A percentile compares a stretch with the other conserved stretches of the same genome.
Evolutionary conservation across 163 green algal genomes (phyloP).

Genomic region (Scenedesmus sp.): DNA sequence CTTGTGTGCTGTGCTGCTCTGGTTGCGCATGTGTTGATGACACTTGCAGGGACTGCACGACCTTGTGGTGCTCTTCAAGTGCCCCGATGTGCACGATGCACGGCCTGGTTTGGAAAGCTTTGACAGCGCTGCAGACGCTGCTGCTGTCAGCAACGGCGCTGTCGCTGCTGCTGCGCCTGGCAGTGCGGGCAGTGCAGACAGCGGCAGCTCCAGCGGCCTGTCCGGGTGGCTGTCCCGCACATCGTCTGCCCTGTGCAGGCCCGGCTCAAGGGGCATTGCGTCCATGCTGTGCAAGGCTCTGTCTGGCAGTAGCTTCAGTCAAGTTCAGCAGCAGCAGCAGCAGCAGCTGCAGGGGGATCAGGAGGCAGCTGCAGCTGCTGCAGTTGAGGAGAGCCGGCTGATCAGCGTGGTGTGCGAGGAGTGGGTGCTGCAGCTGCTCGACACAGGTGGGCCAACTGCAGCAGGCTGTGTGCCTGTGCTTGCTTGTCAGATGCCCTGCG

Average conservation of each 20-base stretch:
- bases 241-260: neutral
- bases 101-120: neutral
- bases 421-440: slow-evolving; percentile 41
- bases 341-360: slow-evolving; percentile 4
- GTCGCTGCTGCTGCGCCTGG: neutral
- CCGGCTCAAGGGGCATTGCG: neutral
- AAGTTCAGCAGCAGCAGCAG: neutral
- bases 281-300: slow-evolving; percentile 6
- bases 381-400: neutral
- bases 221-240: neutral
- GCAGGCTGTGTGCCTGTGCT: neutral
- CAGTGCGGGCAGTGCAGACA: neutral
- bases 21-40: neutral
- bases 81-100: slow-evolving; percentile 42
- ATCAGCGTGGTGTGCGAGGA: slow-evolving; percentile 27
- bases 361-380: neutral
- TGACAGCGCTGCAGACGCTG: neutral
- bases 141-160: too few relatives aligned
- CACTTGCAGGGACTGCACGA: neutral
- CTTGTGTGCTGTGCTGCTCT: too few relatives aligned
- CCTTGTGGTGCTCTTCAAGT: slow-evolving; percentile 49
- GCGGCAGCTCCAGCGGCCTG: neutral
- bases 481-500: neutral
- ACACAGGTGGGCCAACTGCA: neutral
- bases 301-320: neutral